Evolutionary conservation across 164 flowering plant genomes (phyloP).

Genomic region (Stephania yunnanensis): DNA sequence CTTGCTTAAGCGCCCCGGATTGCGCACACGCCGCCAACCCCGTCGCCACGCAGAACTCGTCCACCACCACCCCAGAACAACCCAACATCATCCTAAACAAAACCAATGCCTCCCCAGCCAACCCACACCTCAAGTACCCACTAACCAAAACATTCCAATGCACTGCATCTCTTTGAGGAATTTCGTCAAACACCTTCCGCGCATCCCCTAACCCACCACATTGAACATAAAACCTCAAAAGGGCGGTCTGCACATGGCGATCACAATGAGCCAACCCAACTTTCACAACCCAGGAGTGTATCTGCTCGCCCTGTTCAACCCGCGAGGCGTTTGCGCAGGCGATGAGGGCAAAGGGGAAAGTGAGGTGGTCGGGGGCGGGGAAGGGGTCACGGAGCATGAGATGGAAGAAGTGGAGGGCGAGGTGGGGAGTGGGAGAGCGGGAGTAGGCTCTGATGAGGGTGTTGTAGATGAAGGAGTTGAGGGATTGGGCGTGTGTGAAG

Average conservation of each 20-base stretch:
- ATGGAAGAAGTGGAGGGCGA: constrained; percentile 25
- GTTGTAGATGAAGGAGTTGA: constrained; percentile 34
- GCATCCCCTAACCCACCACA: constrained; percentile 18
- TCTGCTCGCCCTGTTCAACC: constrained; percentile 18
- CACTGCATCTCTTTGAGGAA: constrained; percentile 21
- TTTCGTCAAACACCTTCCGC: constrained; percentile 33
- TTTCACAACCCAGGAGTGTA: constrained; percentile 30
- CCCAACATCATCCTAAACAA: constrained; percentile 28
- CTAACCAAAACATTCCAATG: constrained; percentile 34
- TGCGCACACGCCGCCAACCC: constrained; percentile 35
- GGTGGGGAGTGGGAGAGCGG: constrained; percentile 18
- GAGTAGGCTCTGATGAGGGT: constrained; percentile 40
- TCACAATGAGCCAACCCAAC: constrained; percentile 23
- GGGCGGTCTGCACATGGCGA: constrained; percentile 28
- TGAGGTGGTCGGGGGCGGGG: constrained; percentile 21
- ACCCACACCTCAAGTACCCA: constrained; percentile 25
- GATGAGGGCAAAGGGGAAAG: constrained; percentile 34
- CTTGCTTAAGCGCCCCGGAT: constrained; percentile 34
- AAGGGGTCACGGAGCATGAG: constrained; percentile 21
- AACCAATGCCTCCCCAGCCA: constrained; percentile 20
- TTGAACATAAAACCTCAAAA: constrained; percentile 26
- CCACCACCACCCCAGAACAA: constrained; percentile 24
- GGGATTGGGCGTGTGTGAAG: constrained; percentile 22
- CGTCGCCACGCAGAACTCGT: constrained; percentile 29
- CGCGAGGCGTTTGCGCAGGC: constrained; percentile 27